Conservation (phyloP, 352 stramenopile genomes). For the Blastocystis sp. region DNA sequence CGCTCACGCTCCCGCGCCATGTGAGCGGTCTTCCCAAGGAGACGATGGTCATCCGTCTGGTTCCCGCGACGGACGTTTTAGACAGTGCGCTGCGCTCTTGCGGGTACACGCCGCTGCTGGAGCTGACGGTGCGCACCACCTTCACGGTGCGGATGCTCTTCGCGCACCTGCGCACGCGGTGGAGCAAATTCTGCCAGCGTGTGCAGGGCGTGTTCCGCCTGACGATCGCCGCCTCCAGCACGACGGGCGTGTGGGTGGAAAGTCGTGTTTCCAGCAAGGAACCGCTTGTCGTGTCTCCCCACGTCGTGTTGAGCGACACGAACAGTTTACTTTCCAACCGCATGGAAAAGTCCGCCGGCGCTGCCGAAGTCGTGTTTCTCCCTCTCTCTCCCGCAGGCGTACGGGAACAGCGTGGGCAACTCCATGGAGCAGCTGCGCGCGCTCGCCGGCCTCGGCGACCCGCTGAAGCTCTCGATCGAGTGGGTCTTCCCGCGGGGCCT, state of each 20-base stretch:
- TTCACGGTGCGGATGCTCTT: neutral
- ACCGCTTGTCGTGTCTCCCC: neutral
- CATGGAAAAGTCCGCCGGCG: neutral
- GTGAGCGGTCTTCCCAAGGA: neutral
- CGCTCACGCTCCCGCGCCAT: neutral
- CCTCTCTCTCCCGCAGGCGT: neutral
- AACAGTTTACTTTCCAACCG: conserved; percentile 15
- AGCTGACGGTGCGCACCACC: neutral
- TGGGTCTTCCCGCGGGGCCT: neutral
- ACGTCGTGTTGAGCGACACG: neutral
- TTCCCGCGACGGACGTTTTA: conserved; percentile 7
- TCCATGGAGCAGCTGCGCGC: conserved; percentile 35
- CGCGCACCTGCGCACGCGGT: conserved; percentile 6
- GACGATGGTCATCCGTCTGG: conserved; percentile 21
- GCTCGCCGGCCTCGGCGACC: neutral
- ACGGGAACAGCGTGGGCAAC: conserved; percentile 16
- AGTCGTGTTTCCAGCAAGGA: neutral
- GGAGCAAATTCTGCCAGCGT: conserved; percentile 1
- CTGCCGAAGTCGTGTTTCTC: neutral
- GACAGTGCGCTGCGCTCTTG: neutral
- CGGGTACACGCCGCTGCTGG: conserved; percentile 24
- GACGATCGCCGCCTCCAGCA: conserved; percentile 20
- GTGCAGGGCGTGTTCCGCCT: conserved; percentile 32
- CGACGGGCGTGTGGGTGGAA: conserved; percentile 38
- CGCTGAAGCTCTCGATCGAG: conserved; percentile 29